Conservation (phyloP, 805 yeast species). For the Suhomyces emberorum region DNA sequence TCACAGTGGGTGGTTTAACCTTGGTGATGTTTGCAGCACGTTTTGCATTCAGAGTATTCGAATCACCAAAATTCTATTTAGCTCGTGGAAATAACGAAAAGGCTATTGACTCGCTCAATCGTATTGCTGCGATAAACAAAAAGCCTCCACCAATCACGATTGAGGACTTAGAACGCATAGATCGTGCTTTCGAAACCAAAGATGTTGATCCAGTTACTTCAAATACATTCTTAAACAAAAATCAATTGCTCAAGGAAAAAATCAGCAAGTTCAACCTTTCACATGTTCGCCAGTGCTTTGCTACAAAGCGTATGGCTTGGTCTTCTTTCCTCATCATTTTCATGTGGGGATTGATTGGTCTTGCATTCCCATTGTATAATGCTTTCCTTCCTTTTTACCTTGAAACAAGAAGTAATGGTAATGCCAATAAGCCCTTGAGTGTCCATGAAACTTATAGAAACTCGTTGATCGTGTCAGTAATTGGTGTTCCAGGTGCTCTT, state of each 20-base stretch:
- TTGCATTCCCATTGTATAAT: constrained; percentile 55
- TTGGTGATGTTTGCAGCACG: constrained; percentile 29
- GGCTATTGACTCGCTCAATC: constrained; percentile 42
- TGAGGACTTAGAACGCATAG: constrained; percentile 45
- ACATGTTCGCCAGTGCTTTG: constrained; percentile 48
- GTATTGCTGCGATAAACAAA: constrained; percentile 46
- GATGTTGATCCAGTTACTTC: constrained; percentile 14
- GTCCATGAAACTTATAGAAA: constrained; percentile 32
- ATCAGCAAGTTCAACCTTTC: constrained; percentile 23
- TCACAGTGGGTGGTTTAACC: constrained; percentile 50
- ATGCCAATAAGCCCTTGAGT: constrained; percentile 24
- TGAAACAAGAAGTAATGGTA: constrained; percentile 36
- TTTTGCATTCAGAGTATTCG: constrained; percentile 42
- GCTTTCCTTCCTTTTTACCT: constrained; percentile 54
- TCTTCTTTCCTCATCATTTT: constrained; percentile 40
- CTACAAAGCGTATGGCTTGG: constrained; percentile 40
- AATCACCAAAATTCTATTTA: constrained; percentile 55
- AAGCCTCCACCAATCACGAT: constrained; percentile 40
- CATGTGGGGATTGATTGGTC: constrained; percentile 58
- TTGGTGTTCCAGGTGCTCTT: constrained; percentile 34
- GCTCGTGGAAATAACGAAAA: constrained; percentile 50
- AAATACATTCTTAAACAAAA: constrained; percentile 5
- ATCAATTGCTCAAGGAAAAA: constrained; percentile 24
- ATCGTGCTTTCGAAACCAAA: constrained; percentile 19
- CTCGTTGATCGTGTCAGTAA: constrained; percentile 27